Percentiles rank a stretch among this genome's conserved stretches.
Evolutionary conservation across 2,329 filamentous ascomycete species (phyloP).

Genomic region (Colletotrichum falcatum): DNA sequence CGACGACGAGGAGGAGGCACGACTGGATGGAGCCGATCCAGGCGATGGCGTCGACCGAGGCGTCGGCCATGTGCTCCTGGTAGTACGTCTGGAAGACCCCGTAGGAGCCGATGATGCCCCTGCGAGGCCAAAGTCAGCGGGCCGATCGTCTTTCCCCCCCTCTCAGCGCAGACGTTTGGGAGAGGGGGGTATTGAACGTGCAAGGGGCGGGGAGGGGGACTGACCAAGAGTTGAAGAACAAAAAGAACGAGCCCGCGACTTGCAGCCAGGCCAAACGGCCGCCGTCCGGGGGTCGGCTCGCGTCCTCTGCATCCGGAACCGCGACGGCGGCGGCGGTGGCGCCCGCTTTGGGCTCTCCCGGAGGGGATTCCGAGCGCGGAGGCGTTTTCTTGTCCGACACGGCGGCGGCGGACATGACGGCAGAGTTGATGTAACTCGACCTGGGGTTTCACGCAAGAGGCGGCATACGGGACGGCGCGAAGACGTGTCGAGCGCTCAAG

Average conservation of each 20-base stretch:
- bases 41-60: constrained; percentile 48
- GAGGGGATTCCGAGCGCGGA: neutral
- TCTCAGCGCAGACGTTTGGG: no score
- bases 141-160: neutral
- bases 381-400: neutral
- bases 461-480: neutral
- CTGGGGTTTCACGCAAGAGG: no score
- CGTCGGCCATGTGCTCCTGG: constrained; percentile 39
- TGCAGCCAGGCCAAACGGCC: constrained; percentile 52
- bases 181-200: no score
- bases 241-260: constrained; percentile 50
- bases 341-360: neutral
- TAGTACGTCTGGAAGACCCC: constrained; percentile 54
- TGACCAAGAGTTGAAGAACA: constrained; percentile 53
- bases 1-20: constrained; percentile 53
- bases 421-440: neutral
- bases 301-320: neutral
- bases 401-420: neutral
- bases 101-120: constrained; percentile 52
- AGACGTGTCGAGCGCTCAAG: neutral
- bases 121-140: constrained; percentile 30
- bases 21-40: constrained; percentile 51
- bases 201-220: neutral
- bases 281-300: constrained; percentile 42
- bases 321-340: neutral